Evolutionary conservation across 2,329 filamentous ascomycete genomes (phyloP).

Genomic region (Aspergillus nomiae): DNA sequence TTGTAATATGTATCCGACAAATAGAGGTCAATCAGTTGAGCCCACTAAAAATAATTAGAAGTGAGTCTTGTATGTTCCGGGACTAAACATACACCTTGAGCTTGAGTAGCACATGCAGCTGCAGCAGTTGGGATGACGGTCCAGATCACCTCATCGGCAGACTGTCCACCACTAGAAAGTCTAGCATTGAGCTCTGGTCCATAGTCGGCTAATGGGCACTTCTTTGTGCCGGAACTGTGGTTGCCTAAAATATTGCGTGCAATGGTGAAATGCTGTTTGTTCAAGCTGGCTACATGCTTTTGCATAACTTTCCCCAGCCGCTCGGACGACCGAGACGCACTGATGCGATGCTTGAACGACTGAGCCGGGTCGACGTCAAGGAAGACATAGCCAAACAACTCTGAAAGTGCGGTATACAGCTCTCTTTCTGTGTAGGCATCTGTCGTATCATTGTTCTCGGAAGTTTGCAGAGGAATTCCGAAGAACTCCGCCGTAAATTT

Average conservation of each 20-base stretch:
- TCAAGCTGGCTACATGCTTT: neutral
- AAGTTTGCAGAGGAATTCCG: neutral
- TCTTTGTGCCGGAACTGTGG: neutral
- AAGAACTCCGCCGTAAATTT: conserved; percentile 8
- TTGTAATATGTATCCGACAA: conserved; percentile 10
- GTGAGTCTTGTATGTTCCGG: neutral
- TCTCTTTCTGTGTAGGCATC: conserved; percentile 2
- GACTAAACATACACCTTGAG: conserved; percentile 9
- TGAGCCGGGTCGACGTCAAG: conserved; percentile 12
- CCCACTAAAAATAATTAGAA: conserved; percentile 11
- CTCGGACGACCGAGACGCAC: neutral
- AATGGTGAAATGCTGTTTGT: neutral
- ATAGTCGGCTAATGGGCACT: neutral
- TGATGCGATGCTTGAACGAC: conserved; percentile 4
- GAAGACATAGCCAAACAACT: conserved; percentile 13
- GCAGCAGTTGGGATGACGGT: conserved; percentile 16
- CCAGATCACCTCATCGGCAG: conserved; percentile 11
- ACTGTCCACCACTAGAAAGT: conserved; percentile 8
- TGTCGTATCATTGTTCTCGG: neutral
- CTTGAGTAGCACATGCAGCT: conserved; percentile 14
- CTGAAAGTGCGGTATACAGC: conserved; percentile 6
- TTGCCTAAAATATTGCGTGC: neutral
- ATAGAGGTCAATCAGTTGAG: conserved; percentile 15
- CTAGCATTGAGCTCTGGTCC: conserved; percentile 9
- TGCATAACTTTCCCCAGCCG: conserved; percentile 11